Evolutionary conservation across 108 stramenopile genomes (phyloP).

Genomic region (Conticribra guillardii): DNA sequence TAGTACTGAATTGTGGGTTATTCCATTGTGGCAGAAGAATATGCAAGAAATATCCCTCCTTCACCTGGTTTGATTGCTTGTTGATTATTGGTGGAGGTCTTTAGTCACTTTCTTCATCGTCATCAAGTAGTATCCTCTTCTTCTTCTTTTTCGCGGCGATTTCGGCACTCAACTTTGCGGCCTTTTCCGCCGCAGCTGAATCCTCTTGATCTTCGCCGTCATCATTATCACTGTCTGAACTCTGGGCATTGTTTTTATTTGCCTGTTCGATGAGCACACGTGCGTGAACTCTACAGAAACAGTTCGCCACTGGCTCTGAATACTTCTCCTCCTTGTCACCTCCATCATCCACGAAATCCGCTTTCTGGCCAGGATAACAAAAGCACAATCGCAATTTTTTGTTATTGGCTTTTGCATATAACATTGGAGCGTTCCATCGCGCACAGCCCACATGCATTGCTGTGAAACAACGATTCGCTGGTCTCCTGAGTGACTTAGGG

Average conservation of each 20-base stretch:
- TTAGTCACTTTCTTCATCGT: slow-evolving; percentile 24
- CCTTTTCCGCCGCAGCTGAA: not conserved
- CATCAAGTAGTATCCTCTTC: slow-evolving; percentile 17
- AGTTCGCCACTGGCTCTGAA: slow-evolving; percentile 8
- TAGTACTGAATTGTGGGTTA: not conserved
- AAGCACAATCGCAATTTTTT: slow-evolving; percentile 23
- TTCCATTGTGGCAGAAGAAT: not conserved
- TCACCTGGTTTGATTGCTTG: too few species aligned
- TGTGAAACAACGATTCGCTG: slow-evolving; percentile 4
- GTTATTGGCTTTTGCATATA: slow-evolving; percentile 7
- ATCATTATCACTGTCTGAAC: slow-evolving; percentile 4
- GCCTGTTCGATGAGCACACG: slow-evolving; percentile 16
- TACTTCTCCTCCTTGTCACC: slow-evolving; percentile 8
- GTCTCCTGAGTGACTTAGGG: slow-evolving; percentile 11
- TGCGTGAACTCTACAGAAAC: slow-evolving; percentile 28
- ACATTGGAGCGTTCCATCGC: slow-evolving; percentile 11
- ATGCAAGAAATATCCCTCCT: too few species aligned
- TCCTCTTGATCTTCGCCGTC: not conserved
- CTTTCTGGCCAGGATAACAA: slow-evolving; percentile 23
- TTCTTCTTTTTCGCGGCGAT: slow-evolving; percentile 1
- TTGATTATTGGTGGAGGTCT: too few species aligned
- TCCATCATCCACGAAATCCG: not conserved
- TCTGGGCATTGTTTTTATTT: not conserved
- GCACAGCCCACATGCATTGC: slow-evolving; percentile 43
- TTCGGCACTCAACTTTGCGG: too few species aligned